Percentiles rank a stretch among this genome's conserved stretches.
Evolutionary conservation across 1,284 basidiomycete genomes (phyloP).

Genomic region (Trichosporon sp.): DNA sequence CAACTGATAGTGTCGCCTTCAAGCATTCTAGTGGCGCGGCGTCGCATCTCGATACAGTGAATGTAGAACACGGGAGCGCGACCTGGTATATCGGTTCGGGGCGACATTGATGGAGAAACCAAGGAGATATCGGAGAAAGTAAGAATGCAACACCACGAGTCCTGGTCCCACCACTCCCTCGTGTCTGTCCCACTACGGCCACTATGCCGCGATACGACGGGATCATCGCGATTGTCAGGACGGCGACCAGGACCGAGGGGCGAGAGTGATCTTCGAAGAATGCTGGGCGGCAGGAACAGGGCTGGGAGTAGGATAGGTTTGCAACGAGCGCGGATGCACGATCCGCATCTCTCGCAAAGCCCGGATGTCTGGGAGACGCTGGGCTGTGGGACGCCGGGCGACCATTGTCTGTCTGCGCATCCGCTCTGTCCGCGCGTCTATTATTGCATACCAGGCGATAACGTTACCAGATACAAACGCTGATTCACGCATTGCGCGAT

Average conservation of each 20-base stretch:
- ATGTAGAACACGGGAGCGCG: conserved; percentile 18
- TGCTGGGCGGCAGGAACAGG: background rate
- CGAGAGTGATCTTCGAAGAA: conserved; percentile 1
- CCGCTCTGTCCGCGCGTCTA: no score
- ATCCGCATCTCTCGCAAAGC: background rate
- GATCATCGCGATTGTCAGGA: background rate
- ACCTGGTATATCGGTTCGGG: background rate
- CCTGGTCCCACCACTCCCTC: background rate
- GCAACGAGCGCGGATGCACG: background rate
- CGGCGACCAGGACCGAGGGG: background rate
- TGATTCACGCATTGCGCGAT: background rate
- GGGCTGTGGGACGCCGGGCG: background rate
- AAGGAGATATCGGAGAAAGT: conserved; percentile 2
- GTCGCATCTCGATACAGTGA: background rate
- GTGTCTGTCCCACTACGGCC: background rate
- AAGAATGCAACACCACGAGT: background rate
- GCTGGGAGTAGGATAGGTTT: no score
- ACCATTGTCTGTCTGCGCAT: background rate
- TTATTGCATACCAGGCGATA: background rate
- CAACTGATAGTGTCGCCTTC: background rate
- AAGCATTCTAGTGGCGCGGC: conserved; percentile 7
- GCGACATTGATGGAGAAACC: background rate
- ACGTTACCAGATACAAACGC: background rate
- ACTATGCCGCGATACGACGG: background rate
- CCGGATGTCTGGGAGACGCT: background rate